Evolutionary conservation across 2,329 filamentous ascomycete genomes (phyloP), one percentile per base, ranked within the genome.

Genomic region (Alternaria tenuissima): DNA sequence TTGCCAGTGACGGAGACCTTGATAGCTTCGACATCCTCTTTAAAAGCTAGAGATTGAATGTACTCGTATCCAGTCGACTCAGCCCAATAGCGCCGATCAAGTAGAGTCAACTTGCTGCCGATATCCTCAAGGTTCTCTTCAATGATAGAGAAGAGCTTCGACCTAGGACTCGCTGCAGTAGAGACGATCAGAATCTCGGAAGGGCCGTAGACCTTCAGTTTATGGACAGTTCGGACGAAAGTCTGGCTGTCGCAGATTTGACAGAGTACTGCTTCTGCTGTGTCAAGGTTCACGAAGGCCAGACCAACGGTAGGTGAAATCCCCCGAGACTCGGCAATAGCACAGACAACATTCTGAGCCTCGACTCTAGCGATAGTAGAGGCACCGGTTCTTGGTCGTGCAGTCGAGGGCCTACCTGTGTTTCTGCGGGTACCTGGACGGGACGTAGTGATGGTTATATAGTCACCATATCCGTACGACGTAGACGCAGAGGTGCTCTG

Each of bases 201-300:
- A 0, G 94, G 94, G 24, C 90, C 87, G 68, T 92, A 91, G 24
- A 97, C 88, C 53, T 87, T 87, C 34, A 98, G 85, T 75, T 97
- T 97, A 78, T 96, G 92, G 30, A 96, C 83, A 0, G 93, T 96
- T 72, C 89, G 90, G 58, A 93, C 89, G 75, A 96, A 98, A 34
- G 93, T 96, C 75, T 97, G 93, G 57, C 90, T 96, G 77, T 98
- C 94, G 73, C 91, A 93, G 65, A 98, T 94, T 72, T 97, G 93
- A 73, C 92, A 96, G 39, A 98, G 84, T 28, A 93, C 88, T 16
- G 88, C 91, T 78, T 97, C 93, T 39, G 91, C 91, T 3, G 92
- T 94, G 42, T 92, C 89, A 3, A 96, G 83, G 72, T 98, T 96
- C 73, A 97, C 84, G 72, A 97, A 94, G 3, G 93, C 92, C 41